These are phyloP conservation scores for Otatea glauca DNA, from an alignment of 176 grass and related monocot genomes.

Conservation along the genomic window DNA sequence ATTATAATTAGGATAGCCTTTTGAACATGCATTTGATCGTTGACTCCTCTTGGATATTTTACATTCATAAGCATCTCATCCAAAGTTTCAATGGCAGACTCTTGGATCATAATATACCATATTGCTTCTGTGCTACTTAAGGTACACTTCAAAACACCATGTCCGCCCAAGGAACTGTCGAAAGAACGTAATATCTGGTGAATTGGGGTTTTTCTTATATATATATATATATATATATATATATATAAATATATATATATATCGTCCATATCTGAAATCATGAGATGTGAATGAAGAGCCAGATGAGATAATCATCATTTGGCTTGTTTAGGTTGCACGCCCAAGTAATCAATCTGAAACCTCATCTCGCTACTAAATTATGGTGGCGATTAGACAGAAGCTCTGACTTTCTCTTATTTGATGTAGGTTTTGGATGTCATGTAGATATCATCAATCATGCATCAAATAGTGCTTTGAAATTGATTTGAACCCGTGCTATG, in stretches of 20 bases:
- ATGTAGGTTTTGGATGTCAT: conserved; percentile 22
- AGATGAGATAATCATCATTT: conserved; percentile 16
- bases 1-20: conserved; percentile 41
- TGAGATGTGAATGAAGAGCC: conserved; percentile 36
- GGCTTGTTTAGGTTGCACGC: conserved; percentile 36
- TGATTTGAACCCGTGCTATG: conserved; percentile 11
- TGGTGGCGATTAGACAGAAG: conserved; percentile 44
- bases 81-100: neutral
- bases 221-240: no score
- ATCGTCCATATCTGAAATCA: conserved; percentile 38
- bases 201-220: neutral
- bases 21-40: conserved; percentile 21
- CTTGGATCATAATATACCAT: conserved; percentile 32
- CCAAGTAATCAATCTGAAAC: conserved; percentile 24
- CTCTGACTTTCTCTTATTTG: conserved; percentile 46
- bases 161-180: conserved; percentile 15
- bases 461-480: conserved; percentile 37
- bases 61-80: conserved; percentile 22
- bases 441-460: conserved; percentile 51
- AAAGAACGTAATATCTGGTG: conserved; percentile 24
- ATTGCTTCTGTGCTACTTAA: conserved; percentile 49
- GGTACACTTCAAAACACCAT: conserved; percentile 40
- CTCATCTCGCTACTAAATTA: conserved; percentile 20
- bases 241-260: no score
- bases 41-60: conserved; percentile 42